Evolutionary conservation across 352 stramenopile genomes (phyloP), one percentile per base, ranked within the genome.

Genomic region (Phytophthora sojae): DNA sequence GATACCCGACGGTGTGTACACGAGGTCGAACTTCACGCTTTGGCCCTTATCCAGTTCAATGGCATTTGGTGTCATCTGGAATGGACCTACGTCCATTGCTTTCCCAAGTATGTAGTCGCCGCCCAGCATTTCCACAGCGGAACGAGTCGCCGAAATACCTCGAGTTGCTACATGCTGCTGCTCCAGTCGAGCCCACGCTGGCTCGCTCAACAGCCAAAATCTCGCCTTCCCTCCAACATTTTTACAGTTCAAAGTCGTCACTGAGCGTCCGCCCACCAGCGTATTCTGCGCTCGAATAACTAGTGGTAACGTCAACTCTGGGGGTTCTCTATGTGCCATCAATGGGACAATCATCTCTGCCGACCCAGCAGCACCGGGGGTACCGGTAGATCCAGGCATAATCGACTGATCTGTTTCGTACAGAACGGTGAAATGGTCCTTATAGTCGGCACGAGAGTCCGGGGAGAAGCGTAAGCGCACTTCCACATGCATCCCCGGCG

Each of bases 401-500:
- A 69, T 47, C 2, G 12, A 49, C 57, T 75, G 61, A 35, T 64
- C 60, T 8, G 73, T 77, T 61, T 95, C 88, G 57, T 86, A 83
- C 37, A 89, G 74, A 23, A 94, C 59, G 6, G 62, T 74, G 17
- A 96, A 69, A 11, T 44, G 51, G 73, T 96, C 88, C 49, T 84
- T 86, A 60, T 94, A 94, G 66, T 94, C 84, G 42, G 82, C 85
- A 9, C 86, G 83, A 12, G 88, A 94, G 71, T 96, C 83, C 0
- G 88, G 86, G 0, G 77, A 69, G 64, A 96, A 96, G 4, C 83
- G 81, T 26, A 95, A 30, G 3, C 58, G 72, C 15, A 95, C 52
- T 44, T 86, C 65, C 4, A 92, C 80, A 60, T 86, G 77, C 85
- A 95, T 89, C 3, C 88, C 88, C 1, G 88, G 88, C 12, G 88